Percentiles rank a stretch among this genome's conserved stretches.
These are phyloP conservation scores for Eucalyptus coolabah DNA, from an alignment of 345 rosid genomes.

Conservation along the genomic window DNA sequence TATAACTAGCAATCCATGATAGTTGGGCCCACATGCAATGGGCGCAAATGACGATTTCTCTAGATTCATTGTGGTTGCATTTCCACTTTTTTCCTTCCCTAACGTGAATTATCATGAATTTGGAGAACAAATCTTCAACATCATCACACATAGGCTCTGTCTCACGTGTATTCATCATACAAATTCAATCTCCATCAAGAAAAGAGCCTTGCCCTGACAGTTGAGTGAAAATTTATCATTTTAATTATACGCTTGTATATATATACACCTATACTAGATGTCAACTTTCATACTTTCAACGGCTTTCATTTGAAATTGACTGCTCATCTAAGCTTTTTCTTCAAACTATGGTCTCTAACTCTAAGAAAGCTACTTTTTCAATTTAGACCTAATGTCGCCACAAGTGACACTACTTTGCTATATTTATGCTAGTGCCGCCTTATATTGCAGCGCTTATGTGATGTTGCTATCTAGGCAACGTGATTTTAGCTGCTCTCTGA, in stretches of 20 bases:
- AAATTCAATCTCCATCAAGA: background rate
- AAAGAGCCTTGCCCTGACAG: background rate
- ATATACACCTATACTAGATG: background rate
- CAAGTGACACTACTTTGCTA: background rate
- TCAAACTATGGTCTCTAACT: background rate
- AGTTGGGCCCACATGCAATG: background rate
- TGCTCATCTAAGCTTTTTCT: background rate
- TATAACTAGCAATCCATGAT: background rate
- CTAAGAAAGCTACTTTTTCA: background rate
- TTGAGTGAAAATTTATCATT: background rate
- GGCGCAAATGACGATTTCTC: background rate
- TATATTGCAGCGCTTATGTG: background rate
- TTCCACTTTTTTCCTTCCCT: background rate
- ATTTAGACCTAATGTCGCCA: background rate
- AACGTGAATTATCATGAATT: background rate
- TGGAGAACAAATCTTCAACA: background rate
- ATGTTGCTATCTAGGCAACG: background rate
- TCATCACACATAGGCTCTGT: background rate
- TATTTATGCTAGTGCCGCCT: background rate
- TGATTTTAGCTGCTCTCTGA: background rate
- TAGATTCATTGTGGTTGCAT: background rate
- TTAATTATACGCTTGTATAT: background rate
- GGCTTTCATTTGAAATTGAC: background rate
- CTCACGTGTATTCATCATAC: background rate
- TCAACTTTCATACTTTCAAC: background rate